Evolutionary conservation across 202 grass and related monocot genomes (phyloP).

Genomic region (Panicum hallii): DNA sequence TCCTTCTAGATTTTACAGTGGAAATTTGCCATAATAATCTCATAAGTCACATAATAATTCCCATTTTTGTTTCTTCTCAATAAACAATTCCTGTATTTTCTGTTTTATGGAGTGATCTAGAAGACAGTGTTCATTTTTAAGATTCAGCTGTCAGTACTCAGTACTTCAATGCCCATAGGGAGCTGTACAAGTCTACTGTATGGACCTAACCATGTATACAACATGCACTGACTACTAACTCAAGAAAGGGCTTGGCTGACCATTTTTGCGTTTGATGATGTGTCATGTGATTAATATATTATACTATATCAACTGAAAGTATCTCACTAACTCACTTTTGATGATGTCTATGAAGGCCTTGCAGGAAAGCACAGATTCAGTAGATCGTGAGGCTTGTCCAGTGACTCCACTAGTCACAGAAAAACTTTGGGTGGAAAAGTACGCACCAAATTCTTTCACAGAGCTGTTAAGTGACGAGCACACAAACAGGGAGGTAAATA

Average conservation of each 20-base stretch:
- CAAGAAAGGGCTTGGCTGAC: slow-evolving; percentile 2
- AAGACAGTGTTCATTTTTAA: slow-evolving; percentile 5
- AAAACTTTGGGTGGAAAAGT: slow-evolving; percentile 97
- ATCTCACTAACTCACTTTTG: slow-evolving; percentile 14
- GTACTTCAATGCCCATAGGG: not conserved
- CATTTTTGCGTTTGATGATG: not conserved
- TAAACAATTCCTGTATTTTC: not conserved
- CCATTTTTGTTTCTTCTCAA: not conserved
- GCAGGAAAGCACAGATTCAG: slow-evolving; percentile 62
- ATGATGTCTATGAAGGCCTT: slow-evolving; percentile 66
- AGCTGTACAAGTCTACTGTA: not conserved
- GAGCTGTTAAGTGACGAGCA: slow-evolving; percentile 94
- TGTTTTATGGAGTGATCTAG: slow-evolving; percentile 2
- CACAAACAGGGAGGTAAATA: slow-evolving; percentile 86
- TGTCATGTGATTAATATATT: slow-evolving; percentile 20
- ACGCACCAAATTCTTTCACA: slow-evolving; percentile 85
- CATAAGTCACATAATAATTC: not conserved
- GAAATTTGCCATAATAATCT: not conserved
- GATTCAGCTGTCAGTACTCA: slow-evolving; percentile 4
- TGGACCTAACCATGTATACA: slow-evolving; percentile 3
- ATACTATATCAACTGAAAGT: slow-evolving; percentile 27
- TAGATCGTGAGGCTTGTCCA: slow-evolving; percentile 41
- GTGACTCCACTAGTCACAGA: slow-evolving; percentile 58
- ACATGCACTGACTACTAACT: not conserved
- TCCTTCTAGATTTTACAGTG: not conserved